Conservation (phyloP, 2,329 filamentous ascomycete genomes). For the Xylaria digitata region DNA sequence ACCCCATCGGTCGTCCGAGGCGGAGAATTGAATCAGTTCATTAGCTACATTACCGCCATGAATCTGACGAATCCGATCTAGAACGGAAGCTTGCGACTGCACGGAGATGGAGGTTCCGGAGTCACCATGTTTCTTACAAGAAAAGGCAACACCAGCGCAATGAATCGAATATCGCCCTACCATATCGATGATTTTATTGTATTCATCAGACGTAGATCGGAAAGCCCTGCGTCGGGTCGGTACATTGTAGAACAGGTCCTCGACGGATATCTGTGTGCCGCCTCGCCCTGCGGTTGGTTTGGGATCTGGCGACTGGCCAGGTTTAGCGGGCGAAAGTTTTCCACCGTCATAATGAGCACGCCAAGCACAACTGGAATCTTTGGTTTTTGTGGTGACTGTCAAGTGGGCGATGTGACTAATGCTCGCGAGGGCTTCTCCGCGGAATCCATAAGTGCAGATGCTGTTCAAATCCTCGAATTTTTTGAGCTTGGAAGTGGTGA, state of each 20-base stretch:
- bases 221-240: conserved; percentile 90
- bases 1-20: conserved; percentile 80
- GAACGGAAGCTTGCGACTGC: conserved; percentile 74
- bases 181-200: conserved; percentile 96
- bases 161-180: conserved; percentile 94
- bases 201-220: conserved; percentile 91
- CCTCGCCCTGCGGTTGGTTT: conserved; percentile 87
- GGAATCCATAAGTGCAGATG: conserved; percentile 97
- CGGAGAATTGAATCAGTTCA: conserved; percentile 82
- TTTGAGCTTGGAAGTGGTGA: conserved; percentile 96
- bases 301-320: conserved; percentile 86
- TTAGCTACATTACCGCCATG: conserved; percentile 87
- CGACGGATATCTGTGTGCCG: conserved; percentile 95
- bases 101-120: conserved; percentile 84
- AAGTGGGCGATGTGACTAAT: conserved; percentile 99
- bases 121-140: conserved; percentile 96
- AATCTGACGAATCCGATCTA: conserved; percentile 90
- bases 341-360: conserved; percentile 88
- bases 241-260: conserved; percentile 97
- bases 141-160: conserved; percentile 90
- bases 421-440: conserved; percentile 93
- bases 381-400: conserved; percentile 92
- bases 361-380: conserved; percentile 88
- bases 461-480: conserved; percentile 90
- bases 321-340: conserved; percentile 83